phyloP scores from a whole-genome alignment of 768 basidiomycete species.

The Boletus barrowsii region DNA sequence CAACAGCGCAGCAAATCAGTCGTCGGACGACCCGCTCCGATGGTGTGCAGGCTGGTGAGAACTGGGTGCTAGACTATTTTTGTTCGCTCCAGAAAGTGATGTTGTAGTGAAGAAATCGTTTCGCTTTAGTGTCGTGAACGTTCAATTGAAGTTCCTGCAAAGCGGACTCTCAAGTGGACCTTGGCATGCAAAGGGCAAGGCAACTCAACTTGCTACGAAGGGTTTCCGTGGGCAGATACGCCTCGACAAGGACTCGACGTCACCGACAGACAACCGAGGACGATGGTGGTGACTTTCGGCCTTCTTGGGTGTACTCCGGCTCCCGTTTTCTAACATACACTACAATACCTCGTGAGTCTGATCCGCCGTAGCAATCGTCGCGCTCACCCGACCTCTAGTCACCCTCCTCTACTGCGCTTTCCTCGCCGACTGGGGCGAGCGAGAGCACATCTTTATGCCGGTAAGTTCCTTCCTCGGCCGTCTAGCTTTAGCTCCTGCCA shows the following conservation, averaged over 20 bases:
- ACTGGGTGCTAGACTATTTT: too few species aligned
- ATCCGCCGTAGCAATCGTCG: not conserved
- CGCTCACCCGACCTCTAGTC: conserved; percentile 34
- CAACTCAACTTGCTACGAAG: conserved; percentile 5
- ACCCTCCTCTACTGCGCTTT: conserved; percentile 57
- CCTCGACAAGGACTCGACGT: conserved; percentile 15
- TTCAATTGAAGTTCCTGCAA: not conserved
- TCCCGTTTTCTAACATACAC: conserved; percentile 51
- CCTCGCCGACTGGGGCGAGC: conserved; percentile 65
- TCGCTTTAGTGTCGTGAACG: too few species aligned
- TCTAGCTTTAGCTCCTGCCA: not conserved
- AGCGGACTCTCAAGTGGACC: not conserved
- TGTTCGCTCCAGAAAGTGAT: too few species aligned
- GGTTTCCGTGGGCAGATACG: conserved; percentile 2
- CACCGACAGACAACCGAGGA: conserved; percentile 12
- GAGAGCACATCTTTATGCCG: conserved; percentile 67
- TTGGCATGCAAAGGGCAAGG: conserved; percentile 6
- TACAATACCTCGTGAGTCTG: conserved; percentile 50
- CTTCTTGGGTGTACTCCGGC: conserved; percentile 57
- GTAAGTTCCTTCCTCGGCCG: conserved; percentile 37
- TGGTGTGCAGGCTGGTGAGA: too few species aligned
- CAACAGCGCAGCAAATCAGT: too few species aligned
- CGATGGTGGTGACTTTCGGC: conserved; percentile 46
- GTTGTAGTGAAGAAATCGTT: too few species aligned
- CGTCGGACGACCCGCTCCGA: too few species aligned